Conservation (phyloP, 805 yeast genomes). For the Barnettozyma sucrosica region DNA sequence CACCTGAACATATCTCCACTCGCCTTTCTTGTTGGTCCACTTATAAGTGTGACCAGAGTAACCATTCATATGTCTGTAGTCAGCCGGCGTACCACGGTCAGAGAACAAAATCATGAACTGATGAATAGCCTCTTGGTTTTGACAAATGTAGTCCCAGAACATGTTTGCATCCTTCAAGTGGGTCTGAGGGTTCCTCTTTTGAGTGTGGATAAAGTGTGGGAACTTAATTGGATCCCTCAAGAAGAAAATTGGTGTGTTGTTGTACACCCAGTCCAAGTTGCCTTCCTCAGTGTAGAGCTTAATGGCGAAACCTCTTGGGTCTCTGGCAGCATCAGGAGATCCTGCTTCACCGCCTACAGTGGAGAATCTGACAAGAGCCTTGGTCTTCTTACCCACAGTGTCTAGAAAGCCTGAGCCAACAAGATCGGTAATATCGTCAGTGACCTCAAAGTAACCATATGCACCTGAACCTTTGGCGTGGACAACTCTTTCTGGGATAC, state of each 20-base stretch:
- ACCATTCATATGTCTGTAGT: slow-evolving; percentile 75
- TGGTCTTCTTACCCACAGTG: slow-evolving; percentile 74
- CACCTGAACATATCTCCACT: slow-evolving; percentile 74
- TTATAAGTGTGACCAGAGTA: slow-evolving; percentile 82
- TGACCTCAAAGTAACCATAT: slow-evolving; percentile 78
- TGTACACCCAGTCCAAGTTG: slow-evolving; percentile 77
- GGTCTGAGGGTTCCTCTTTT: slow-evolving; percentile 79
- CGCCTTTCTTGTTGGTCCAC: slow-evolving; percentile 71
- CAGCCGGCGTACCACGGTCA: slow-evolving; percentile 78
- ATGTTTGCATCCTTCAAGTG: slow-evolving; percentile 70
- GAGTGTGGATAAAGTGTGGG: slow-evolving; percentile 85
- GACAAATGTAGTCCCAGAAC: slow-evolving; percentile 74
- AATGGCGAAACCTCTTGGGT: slow-evolving; percentile 80
- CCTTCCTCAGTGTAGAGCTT: slow-evolving; percentile 83
- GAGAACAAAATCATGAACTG: slow-evolving; percentile 70
- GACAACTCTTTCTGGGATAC: slow-evolving; percentile 89
- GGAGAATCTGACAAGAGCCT: slow-evolving; percentile 67
- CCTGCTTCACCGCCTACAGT: slow-evolving; percentile 87
- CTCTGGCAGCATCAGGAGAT: slow-evolving; percentile 78
- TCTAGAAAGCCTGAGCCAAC: slow-evolving; percentile 66
- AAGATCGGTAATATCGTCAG: slow-evolving; percentile 75
- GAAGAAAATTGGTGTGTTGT: slow-evolving; percentile 83
- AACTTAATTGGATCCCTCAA: slow-evolving; percentile 81
- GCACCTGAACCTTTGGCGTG: slow-evolving; percentile 96
- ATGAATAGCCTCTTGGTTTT: slow-evolving; percentile 69